phyloP scores from a whole-genome alignment of 768 basidiomycete genomes.

The Obba rivulosa region DNA sequence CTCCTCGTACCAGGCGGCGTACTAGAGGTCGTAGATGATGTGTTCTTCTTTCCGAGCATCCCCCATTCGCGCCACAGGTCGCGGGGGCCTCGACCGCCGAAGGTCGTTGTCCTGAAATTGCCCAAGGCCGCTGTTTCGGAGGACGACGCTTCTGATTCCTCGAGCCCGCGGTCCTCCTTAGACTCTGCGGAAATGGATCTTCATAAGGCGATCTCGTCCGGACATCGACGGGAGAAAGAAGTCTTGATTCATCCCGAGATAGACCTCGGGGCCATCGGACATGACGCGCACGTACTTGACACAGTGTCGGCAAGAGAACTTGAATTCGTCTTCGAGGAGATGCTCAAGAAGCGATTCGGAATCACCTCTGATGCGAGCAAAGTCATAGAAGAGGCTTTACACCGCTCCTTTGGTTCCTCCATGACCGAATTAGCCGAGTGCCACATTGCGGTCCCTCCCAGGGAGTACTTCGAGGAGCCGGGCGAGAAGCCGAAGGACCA shows the following conservation, averaged over 20 bases:
- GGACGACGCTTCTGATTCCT: neutral
- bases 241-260: too few relatives aligned
- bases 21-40: slow-evolving; percentile 72
- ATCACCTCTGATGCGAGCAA: slow-evolving; percentile 48
- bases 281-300: too few relatives aligned
- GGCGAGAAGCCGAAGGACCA: neutral
- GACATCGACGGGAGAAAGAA: too few relatives aligned
- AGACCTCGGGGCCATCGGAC: too few relatives aligned
- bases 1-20: slow-evolving; percentile 57
- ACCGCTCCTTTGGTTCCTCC: slow-evolving; percentile 42
- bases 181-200: too few relatives aligned
- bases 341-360: slow-evolving; percentile 48
- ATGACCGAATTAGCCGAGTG: too few relatives aligned
- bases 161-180: neutral
- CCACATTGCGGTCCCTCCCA: slow-evolving; percentile 13
- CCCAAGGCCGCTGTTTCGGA: neutral
- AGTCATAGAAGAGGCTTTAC: slow-evolving; percentile 38
- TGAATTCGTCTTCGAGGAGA: slow-evolving; percentile 54
- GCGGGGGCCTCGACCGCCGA: slow-evolving; percentile 1
- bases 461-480: slow-evolving; percentile 20
- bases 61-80: slow-evolving; percentile 10
- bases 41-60: slow-evolving; percentile 58
- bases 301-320: neutral
- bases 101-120: neutral
- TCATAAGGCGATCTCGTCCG: too few relatives aligned